Evolutionary conservation across 2,329 filamentous ascomycete species (phyloP), one percentile per base, ranked within the genome.

Genomic region (Arthroderma sp.): DNA sequence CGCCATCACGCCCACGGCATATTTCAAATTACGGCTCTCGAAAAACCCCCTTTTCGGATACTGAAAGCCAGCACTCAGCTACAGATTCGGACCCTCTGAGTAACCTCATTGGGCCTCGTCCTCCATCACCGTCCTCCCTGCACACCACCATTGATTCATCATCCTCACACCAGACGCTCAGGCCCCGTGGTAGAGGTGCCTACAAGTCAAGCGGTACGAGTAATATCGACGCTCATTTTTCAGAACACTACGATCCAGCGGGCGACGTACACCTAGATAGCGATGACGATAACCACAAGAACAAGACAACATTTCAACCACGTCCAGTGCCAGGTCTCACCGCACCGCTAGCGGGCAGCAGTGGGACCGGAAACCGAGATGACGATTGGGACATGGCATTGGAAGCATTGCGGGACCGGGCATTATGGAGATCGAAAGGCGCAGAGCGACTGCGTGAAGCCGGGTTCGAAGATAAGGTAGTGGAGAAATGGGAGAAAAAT

Each of bases 191-290:
- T 6, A 77, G 86, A 34, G 86, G 86, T 33, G 76, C 76, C 9
- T 70, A 76, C 34, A 67, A 58, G 37, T 67, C 72, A 4, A 30
- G 28, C 27, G 72, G 72, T 1, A 63, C 68, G 4, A 80, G 79
- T 28, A 78, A 75, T 6, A 93, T 95, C 52, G 87, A 95, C 57
- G 70, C 74, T 27, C 84, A 84, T 43, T 96, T 95, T 61, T 80
- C 82, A 1, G 68, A 77, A 1, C 73, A 63, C 11, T 81, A 81
- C 54, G 69, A 81, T 49, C 77, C 78, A 1, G 58, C 66, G 11
- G 51, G 60, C 6, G 68, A 71, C 48, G 51, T 68, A 3, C 60
- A 63, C 2, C 52, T 56, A 5, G 59, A 65, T 34, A 46, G 51
- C 10, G 59, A 64, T 6, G 55, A 62, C 41, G 82, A 82, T 53